Percentiles rank a stretch among this genome's conserved stretches.
Conservation (phyloP, 176 grass and related monocot genomes). For the Ensete ventricosum region DNA sequence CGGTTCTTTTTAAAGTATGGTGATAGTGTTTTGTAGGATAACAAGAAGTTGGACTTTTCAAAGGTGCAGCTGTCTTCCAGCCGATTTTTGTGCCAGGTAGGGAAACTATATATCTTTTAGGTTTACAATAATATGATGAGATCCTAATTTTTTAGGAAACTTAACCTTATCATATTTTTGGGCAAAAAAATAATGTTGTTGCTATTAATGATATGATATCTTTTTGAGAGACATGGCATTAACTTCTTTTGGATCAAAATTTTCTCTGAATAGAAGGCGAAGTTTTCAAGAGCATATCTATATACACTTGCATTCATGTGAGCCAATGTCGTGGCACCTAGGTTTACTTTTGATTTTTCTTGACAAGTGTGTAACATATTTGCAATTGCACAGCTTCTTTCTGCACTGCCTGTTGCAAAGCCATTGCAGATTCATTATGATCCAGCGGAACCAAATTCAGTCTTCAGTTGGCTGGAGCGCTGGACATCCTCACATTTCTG, state of each 20-base stretch:
- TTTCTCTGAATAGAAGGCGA: too few relatives aligned
- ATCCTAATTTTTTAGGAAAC: too few relatives aligned
- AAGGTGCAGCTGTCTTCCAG: constrained; percentile 57
- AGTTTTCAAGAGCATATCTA: too few relatives aligned
- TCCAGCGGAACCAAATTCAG: constrained; percentile 49
- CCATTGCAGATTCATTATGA: constrained; percentile 65
- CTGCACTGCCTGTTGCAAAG: constrained; percentile 31
- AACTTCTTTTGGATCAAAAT: too few relatives aligned
- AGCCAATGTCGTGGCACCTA: too few relatives aligned
- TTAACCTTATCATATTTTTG: too few relatives aligned
- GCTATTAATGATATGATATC: too few relatives aligned
- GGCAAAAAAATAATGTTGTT: too few relatives aligned
- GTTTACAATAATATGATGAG: not conserved
- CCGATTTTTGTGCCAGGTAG: constrained; percentile 56
- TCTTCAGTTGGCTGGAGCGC: constrained; percentile 62
- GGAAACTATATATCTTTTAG: not conserved
- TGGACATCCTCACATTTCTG: constrained; percentile 58
- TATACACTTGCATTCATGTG: too few relatives aligned
- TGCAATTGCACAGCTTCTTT: constrained; percentile 41
- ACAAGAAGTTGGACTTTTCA: constrained; percentile 38
- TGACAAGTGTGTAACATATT: too few relatives aligned
- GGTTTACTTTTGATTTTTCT: too few relatives aligned
- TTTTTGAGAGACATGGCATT: too few relatives aligned
- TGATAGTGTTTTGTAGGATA: constrained; percentile 28
- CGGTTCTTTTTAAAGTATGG: not conserved